A percentile compares a stretch with the other conserved stretches of the same genome.
Conservation (phyloP, 1,284 basidiomycete genomes). For the Tilletia caries region DNA sequence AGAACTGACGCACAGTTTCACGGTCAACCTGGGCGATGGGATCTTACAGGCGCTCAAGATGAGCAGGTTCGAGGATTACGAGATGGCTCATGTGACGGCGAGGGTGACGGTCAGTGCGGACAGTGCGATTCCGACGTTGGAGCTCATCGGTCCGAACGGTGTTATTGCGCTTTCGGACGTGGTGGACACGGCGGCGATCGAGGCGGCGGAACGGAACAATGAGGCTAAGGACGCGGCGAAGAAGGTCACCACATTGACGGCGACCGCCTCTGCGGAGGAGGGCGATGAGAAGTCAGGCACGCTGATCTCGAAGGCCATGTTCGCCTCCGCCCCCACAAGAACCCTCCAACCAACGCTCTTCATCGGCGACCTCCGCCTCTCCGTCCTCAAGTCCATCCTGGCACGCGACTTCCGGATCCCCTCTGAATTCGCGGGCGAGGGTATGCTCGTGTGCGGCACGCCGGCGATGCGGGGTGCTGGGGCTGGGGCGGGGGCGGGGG, state of each 20-base stretch:
- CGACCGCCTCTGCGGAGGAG: neutral
- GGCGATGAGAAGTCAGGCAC: neutral
- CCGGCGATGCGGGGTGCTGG: slow-evolving; percentile 3
- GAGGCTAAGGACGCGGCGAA: neutral
- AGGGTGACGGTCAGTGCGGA: slow-evolving; percentile 75
- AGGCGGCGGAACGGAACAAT: slow-evolving; percentile 6
- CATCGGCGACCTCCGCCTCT: slow-evolving; percentile 51
- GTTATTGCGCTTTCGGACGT: neutral
- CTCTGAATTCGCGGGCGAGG: slow-evolving; percentile 52
- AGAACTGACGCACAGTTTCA: slow-evolving; percentile 90
- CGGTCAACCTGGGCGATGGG: slow-evolving; percentile 86
- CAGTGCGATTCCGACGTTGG: slow-evolving; percentile 63
- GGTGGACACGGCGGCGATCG: slow-evolving; percentile 15
- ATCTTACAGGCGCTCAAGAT: slow-evolving; percentile 75
- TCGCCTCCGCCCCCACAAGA: neutral
- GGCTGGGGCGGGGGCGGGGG: neutral
- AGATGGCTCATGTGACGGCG: slow-evolving; percentile 85
- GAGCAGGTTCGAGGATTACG: slow-evolving; percentile 96
- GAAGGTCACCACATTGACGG: neutral
- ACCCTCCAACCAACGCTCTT: slow-evolving; percentile 37
- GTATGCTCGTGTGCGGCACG: slow-evolving; percentile 47
- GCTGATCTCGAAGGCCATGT: slow-evolving; percentile 1
- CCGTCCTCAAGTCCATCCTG: slow-evolving; percentile 39
- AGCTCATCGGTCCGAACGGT: slow-evolving; percentile 29
- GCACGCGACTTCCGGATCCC: slow-evolving; percentile 29